Conservation (phyloP, 495 filamentous ascomycete genomes). For the Cryomyces minteri region DNA sequence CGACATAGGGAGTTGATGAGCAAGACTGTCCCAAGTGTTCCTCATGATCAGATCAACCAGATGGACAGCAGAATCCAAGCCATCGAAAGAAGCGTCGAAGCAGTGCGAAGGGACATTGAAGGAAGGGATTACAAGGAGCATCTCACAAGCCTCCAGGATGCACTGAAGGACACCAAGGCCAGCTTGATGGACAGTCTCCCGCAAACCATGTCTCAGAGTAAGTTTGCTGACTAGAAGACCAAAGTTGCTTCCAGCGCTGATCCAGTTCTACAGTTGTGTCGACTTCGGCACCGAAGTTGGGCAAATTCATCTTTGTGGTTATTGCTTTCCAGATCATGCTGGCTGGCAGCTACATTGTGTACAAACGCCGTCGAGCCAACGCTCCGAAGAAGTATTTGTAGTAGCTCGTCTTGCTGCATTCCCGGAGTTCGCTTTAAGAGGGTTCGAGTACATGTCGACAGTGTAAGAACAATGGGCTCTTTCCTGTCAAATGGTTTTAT, state of each 20-base stretch:
- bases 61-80: constrained; percentile 33
- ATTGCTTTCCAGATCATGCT: constrained; percentile 60
- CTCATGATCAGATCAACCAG: constrained; percentile 33
- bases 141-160: constrained; percentile 51
- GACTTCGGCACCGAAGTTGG: constrained; percentile 43
- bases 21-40: constrained; percentile 6
- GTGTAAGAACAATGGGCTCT: no score
- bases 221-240: constrained; percentile 7
- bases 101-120: constrained; percentile 45
- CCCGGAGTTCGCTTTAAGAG: no score
- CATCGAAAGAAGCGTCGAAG: constrained; percentile 36
- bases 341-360: constrained; percentile 49
- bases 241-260: no score
- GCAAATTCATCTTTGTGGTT: constrained; percentile 53
- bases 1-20: constrained; percentile 34
- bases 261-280: constrained; percentile 29
- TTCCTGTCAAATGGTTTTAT: no score
- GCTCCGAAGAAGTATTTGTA: constrained; percentile 89
- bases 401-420: neutral
- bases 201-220: constrained; percentile 27
- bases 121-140: constrained; percentile 54
- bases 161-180: constrained; percentile 53
- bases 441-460: no score
- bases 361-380: constrained; percentile 59
- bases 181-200: constrained; percentile 41